phyloP scores from a whole-genome alignment of 768 basidiomycete species.

The Russula dissimulans region DNA sequence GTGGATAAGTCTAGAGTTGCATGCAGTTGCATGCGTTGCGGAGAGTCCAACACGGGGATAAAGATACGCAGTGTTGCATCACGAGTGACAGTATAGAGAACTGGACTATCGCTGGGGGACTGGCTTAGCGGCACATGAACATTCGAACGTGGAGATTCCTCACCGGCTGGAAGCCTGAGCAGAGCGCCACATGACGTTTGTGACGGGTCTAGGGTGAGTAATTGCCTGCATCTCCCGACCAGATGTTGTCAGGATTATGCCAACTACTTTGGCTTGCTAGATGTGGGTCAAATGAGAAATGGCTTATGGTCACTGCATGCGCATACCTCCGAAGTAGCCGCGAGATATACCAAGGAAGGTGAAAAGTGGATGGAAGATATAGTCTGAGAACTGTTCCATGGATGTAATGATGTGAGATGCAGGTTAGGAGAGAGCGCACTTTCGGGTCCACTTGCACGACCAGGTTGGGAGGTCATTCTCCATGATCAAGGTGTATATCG shows the following conservation, averaged over 20 bases:
- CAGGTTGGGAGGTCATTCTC: conserved; percentile 80
- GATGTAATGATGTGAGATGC: neutral
- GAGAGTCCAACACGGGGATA: conserved; percentile 79
- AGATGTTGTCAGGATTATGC: conserved; percentile 64
- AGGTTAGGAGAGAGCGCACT: conserved; percentile 33
- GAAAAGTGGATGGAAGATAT: conserved; percentile 53
- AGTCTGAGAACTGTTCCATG: conserved; percentile 34
- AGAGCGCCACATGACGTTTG: conserved; percentile 63
- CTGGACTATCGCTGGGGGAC: conserved; percentile 53
- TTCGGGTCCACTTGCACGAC: conserved; percentile 66
- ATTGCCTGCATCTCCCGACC: conserved; percentile 60
- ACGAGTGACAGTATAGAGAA: conserved; percentile 76
- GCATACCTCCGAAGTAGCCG: conserved; percentile 47
- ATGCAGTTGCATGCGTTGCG: conserved; percentile 77
- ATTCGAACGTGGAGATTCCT: conserved; percentile 25
- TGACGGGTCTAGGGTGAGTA: conserved; percentile 63
- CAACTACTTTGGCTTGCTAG: conserved; percentile 50
- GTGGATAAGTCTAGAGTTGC: conserved; percentile 64
- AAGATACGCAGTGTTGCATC: conserved; percentile 81
- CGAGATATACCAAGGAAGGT: conserved; percentile 71
- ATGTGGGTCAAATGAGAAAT: conserved; percentile 15
- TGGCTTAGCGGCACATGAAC: neutral
- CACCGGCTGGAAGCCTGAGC: conserved; percentile 58
- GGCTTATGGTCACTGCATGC: neutral
- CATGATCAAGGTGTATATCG: conserved; percentile 67